Base-by-base conservation (phyloP, 1,284 basidiomycete species). In the Ceratobasidium sp. region DNA sequence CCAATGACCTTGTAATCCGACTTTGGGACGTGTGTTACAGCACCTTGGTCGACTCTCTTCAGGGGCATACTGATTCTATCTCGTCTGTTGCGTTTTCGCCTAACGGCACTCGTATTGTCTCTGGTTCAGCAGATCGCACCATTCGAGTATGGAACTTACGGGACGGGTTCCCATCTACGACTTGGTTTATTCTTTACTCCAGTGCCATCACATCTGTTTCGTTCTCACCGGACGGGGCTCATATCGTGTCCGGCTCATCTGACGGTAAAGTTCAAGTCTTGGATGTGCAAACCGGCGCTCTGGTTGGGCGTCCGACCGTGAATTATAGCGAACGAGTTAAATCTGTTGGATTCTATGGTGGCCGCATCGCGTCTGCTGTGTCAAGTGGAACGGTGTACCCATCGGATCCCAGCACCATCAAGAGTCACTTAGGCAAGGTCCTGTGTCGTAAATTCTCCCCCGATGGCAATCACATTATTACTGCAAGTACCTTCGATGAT, bases 211-310 rank as follows among this genome's bases (percentile, higher is more conserved):
- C 2, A 3, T 69, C 56, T n/a, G 42, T 69, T 20, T 50, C 55
- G 6, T 69, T 53, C 15, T 69, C 70, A n/a, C 50, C 70, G 1
- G 68, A 71, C 53, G 53, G 58, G 22, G n/a, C 3, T 6, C 27
- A 29, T 29, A 52, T 71, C 25, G 67, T 38, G 8, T 62, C 70
- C 6, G 62, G 60, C 20, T 58, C 65, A 20, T 3, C 1, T n/a
- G 68, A 71, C 42, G 42, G 25, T 10, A 62, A n/a, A n/a, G n/a
- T n/a, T n/a, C n/a, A n/a, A n/a, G n/a, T n/a, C n/a, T n/a, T n/a
- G n/a, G n/a, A n/a, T n/a, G n/a, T n/a, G n/a, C n/a, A n/a, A n/a
- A n/a, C n/a, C n/a, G n/a, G n/a, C n/a, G n/a, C n/a, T n/a, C n/a
- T n/a, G n/a, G n/a, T n/a, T n/a, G n/a, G n/a, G n/a, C n/a, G n/a